A percentile compares a stretch with the other conserved stretches of the same genome.
These are phyloP conservation scores for Leccinum variicolor DNA, from an alignment of 768 basidiomycete genomes.

Conservation along the genomic window DNA sequence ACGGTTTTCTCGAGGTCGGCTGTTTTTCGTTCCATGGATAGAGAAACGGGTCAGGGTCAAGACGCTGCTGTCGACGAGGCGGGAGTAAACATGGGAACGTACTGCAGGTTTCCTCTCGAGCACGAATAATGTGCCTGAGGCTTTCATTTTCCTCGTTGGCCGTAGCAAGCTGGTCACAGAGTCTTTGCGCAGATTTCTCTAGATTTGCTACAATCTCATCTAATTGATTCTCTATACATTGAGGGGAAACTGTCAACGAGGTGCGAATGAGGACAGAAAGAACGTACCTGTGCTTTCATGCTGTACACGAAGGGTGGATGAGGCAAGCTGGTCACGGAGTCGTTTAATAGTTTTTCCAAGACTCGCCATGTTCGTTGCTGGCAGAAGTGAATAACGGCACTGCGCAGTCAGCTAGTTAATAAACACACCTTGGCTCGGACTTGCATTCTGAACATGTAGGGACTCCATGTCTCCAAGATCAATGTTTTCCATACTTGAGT, in stretches of 20 bases:
- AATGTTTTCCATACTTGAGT: no score
- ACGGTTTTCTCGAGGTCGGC: no score
- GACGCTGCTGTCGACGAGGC: no score
- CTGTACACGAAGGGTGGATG: neutral
- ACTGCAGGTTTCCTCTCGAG: no score
- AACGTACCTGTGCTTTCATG: neutral
- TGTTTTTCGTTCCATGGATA: no score
- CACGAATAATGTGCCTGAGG: neutral
- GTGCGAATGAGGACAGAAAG: neutral
- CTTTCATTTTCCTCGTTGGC: neutral
- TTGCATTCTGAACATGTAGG: neutral
- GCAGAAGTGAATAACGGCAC: neutral
- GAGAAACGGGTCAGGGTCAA: no score
- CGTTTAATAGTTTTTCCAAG: neutral
- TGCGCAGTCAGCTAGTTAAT: neutral
- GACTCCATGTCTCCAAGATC: no score
- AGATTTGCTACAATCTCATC: neutral
- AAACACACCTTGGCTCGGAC: neutral
- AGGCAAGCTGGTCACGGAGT: neutral
- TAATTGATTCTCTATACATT: neutral
- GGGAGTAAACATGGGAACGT: neutral
- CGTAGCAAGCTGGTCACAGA: neutral
- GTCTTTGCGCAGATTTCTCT: neutral
- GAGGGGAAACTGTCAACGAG: neutral
- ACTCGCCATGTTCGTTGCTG: neutral